phyloP scores from a whole-genome alignment of 129 eudicot species.

The Flaveria bidentis region DNA sequence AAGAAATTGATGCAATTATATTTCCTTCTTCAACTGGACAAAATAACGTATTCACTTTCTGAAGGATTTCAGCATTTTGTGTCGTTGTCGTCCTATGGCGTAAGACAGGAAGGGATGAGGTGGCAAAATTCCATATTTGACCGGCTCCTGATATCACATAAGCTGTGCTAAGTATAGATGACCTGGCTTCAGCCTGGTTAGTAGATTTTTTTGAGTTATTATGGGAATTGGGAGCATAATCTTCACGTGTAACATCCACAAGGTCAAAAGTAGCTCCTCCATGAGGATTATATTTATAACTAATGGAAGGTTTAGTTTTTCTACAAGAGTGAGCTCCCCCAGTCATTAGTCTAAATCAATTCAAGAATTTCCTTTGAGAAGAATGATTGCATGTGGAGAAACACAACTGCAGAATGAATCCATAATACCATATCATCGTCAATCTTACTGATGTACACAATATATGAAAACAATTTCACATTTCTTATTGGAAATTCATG shows the following conservation, averaged over 20 bases:
- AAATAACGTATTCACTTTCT: constrained; percentile 30
- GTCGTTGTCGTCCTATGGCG: constrained; percentile 42
- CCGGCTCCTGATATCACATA: constrained; percentile 70
- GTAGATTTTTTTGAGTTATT: constrained; percentile 33
- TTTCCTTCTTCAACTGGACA: constrained; percentile 44
- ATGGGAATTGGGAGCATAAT: constrained; percentile 38
- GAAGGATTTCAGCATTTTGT: constrained; percentile 32
- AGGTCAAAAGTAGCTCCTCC: constrained; percentile 50
- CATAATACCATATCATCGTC: constrained; percentile 11
- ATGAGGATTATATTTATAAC: constrained; percentile 49
- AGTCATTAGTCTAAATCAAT: constrained; percentile 39
- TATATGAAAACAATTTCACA: background rate
- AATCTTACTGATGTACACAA: background rate
- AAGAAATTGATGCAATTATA: constrained; percentile 35
- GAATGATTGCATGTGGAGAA: constrained; percentile 21
- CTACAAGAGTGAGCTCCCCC: constrained; percentile 40
- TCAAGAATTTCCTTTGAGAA: constrained; percentile 21
- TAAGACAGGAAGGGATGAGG: constrained; percentile 51
- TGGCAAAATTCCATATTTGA: constrained; percentile 65
- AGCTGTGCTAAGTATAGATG: constrained; percentile 55
- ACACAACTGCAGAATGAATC: constrained; percentile 47
- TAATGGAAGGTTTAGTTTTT: constrained; percentile 52
- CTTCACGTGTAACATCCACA: constrained; percentile 39
- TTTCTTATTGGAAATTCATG: background rate
- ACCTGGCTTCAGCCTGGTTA: constrained; percentile 36